Percentiles rank a stretch among this genome's conserved stretches.
These are phyloP conservation scores for Mycena kentingensis DNA, from an alignment of 768 basidiomycete species.

Conservation along the genomic window DNA sequence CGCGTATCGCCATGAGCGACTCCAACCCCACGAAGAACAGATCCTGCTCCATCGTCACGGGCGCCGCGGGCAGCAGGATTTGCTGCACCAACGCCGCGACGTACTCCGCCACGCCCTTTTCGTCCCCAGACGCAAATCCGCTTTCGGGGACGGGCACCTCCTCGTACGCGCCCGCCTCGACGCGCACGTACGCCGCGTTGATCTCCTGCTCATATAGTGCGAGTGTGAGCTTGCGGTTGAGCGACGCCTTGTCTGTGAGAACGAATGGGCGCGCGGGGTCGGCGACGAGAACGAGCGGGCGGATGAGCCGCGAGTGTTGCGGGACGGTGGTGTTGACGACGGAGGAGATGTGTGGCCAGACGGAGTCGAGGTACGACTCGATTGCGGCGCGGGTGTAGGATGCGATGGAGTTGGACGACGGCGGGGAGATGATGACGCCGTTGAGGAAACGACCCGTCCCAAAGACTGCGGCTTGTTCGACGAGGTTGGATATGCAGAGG, in stretches of 20 bases:
- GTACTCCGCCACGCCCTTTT: background rate
- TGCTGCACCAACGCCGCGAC: background rate
- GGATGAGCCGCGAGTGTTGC: conserved; percentile 29
- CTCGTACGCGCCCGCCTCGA: conserved; percentile 12
- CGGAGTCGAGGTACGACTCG: conserved; percentile 17
- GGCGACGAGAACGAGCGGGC: conserved; percentile 28
- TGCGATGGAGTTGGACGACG: conserved; percentile 1
- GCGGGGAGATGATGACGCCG: conserved; percentile 25
- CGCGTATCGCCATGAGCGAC: conserved; percentile 7
- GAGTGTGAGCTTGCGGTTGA: conserved; percentile 24
- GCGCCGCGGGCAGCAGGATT: background rate
- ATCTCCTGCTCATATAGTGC: conserved; percentile 30
- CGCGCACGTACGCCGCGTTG: conserved; percentile 24
- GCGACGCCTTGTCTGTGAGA: conserved; percentile 28
- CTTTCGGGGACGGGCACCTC: conserved; percentile 7
- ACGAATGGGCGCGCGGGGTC: conserved; percentile 24
- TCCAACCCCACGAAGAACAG: conserved; percentile 9
- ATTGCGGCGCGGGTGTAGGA: too few species aligned
- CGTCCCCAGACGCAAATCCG: background rate
- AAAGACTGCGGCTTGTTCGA: conserved; percentile 26
- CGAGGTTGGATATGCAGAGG: conserved; percentile 21
- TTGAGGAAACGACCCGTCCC: conserved; percentile 28
- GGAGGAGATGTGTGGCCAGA: conserved; percentile 26
- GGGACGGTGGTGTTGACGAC: conserved; percentile 28
- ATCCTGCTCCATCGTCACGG: background rate